Base-by-base conservation (phyloP, 1,284 basidiomycete species). In the Dichomitus squalens region DNA sequence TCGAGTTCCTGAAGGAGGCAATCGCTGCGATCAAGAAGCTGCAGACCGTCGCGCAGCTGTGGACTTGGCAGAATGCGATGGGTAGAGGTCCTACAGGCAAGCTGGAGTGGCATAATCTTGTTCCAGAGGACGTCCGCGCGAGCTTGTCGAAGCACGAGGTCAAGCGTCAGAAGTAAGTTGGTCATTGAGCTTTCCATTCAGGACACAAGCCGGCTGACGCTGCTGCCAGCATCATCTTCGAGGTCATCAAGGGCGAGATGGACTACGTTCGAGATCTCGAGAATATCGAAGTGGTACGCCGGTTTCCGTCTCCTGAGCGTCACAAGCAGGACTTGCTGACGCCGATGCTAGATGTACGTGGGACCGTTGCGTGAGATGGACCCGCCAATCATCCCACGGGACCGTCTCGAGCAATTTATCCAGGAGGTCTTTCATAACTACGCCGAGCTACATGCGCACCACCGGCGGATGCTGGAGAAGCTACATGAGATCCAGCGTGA, bases 181-280 rank as follows among this genome's bases (percentile, higher is more conserved):
- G n/a, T 27, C 11, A 7, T 25, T 39, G 12, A 49, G 6, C 6
- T 14, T 38, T 39, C 23, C 31, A n/a, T 18, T 6, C 18, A 18
- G 8, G 7, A 14, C 18, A 14, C 3, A 8, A n/a, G n/a, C n/a
- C 38, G 9, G 18, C 11, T 38, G 33, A 60, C n/a, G 8, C 55
- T 33, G 48, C 36, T 46, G 27, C 18, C 58, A 95, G 93, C 40
- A 86, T 92, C 64, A 96, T 98, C 49, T 96, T 96, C 68, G 96
- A 99, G 74, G 77, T 98, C 48, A 96, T 99, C 69, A 91, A 96
- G 68, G 92, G 91, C 57, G 96, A 99, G 75, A 96, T 96, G 88
- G 86, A 88, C 51, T 98, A 98, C 71, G 92, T 97, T 11, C 88
- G 88, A 56, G 97, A 99, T 78, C 75, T 99, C 27, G 91, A 96